Conservation (phyloP, 257 asterid species). For the Fraxinus pennsylvanica region DNA sequence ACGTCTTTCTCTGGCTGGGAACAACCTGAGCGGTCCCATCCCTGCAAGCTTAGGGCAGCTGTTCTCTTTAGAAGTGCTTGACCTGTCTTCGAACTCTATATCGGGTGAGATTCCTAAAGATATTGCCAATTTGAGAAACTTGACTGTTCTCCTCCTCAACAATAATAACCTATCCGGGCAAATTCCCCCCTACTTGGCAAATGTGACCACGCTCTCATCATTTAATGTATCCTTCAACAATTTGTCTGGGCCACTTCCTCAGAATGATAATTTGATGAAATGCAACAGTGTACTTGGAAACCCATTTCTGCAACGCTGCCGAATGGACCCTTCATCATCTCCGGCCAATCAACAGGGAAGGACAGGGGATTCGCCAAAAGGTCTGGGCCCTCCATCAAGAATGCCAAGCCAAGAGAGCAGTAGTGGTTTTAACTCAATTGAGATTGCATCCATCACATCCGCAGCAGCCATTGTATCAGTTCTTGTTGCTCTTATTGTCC, state of each 20-base stretch:
- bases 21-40: slow-evolving; percentile 65
- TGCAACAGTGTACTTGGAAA: slow-evolving; percentile 79
- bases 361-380: slow-evolving; percentile 37
- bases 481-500: slow-evolving; percentile 61
- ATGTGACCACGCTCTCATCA: slow-evolving; percentile 45
- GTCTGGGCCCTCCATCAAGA: slow-evolving; percentile 40
- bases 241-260: slow-evolving; percentile 70
- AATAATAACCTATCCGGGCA: slow-evolving; percentile 74
- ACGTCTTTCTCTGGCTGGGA: slow-evolving; percentile 66
- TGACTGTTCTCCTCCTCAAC: slow-evolving; percentile 62
- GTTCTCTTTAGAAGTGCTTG: slow-evolving; percentile 59
- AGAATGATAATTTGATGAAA: slow-evolving; percentile 43
- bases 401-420: slow-evolving; percentile 33
- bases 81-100: slow-evolving; percentile 67
- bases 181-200: slow-evolving; percentile 59
- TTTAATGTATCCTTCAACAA: slow-evolving; percentile 82
- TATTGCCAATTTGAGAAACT: slow-evolving; percentile 58
- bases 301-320: slow-evolving; percentile 62
- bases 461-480: slow-evolving; percentile 83
- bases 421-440: slow-evolving; percentile 59
- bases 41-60: slow-evolving; percentile 68
- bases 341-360: slow-evolving; percentile 54
- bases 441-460: slow-evolving; percentile 81
- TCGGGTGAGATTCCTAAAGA: slow-evolving; percentile 74
- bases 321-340: slow-evolving; percentile 46